phyloP scores from a whole-genome alignment of 208 protist species.

The Leptomonas pyrrhocoris region DNA sequence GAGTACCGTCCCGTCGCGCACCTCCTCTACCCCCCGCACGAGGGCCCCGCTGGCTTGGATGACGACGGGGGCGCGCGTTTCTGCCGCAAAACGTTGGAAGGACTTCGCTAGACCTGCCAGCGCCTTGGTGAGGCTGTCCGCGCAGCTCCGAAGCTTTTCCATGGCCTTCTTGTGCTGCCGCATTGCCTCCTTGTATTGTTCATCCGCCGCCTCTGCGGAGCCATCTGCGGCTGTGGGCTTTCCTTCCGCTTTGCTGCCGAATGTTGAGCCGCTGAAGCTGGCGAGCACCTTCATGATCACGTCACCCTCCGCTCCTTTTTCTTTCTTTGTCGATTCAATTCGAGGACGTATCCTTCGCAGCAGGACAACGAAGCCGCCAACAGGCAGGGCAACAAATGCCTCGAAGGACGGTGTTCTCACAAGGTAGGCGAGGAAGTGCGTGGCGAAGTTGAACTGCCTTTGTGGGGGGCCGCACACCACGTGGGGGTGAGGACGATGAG shows the following conservation, averaged over 20 bases:
- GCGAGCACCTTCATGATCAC: too few relatives aligned
- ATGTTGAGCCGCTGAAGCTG: neutral
- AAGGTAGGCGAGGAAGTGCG: too few relatives aligned
- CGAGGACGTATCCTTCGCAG: too few relatives aligned
- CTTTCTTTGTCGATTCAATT: too few relatives aligned
- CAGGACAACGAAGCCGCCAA: too few relatives aligned
- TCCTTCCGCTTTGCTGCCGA: neutral
- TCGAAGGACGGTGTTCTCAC: too few relatives aligned
- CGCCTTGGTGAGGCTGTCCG: constrained; percentile 21
- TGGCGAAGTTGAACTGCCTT: too few relatives aligned
- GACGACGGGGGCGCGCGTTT: constrained; percentile 18
- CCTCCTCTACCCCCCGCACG: constrained; percentile 25
- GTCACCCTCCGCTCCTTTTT: too few relatives aligned
- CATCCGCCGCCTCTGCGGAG: constrained; percentile 5
- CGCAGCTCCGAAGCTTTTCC: constrained; percentile 26
- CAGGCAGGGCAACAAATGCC: too few relatives aligned
- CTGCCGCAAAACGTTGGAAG: constrained; percentile 18
- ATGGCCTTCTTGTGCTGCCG: constrained; percentile 34
- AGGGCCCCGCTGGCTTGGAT: constrained; percentile 28
- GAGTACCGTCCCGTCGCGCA: constrained; percentile 18
- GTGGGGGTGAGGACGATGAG: too few relatives aligned
- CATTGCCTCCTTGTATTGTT: constrained; percentile 31
- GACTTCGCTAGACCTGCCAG: constrained; percentile 28
- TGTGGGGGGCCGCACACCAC: too few relatives aligned
- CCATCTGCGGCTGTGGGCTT: neutral